These are phyloP conservation scores for Claviceps citrina DNA, from an alignment of 2,329 filamentous ascomycete genomes.

Conservation along the genomic window DNA sequence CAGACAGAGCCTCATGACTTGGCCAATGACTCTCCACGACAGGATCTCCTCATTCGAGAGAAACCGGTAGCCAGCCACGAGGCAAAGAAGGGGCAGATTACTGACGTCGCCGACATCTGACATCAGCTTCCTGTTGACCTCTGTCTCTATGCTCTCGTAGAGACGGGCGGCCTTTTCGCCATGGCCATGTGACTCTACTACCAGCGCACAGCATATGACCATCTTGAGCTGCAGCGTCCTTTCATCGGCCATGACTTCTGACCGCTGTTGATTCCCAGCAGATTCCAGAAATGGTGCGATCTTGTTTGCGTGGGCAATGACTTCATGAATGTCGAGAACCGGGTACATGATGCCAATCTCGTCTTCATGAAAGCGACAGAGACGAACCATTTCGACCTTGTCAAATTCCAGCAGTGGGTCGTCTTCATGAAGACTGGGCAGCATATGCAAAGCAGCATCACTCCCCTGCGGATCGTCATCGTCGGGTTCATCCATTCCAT, in stretches of 20 bases:
- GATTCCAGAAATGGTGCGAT: slow-evolving; percentile 59
- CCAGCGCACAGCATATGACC: slow-evolving; percentile 62
- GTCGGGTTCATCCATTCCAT: slow-evolving; percentile 42
- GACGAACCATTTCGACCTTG: slow-evolving; percentile 62
- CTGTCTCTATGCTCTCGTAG: slow-evolving; percentile 60
- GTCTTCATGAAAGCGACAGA: slow-evolving; percentile 72
- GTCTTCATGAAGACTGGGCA: slow-evolving; percentile 22
- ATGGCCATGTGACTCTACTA: slow-evolving; percentile 64
- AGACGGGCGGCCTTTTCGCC: slow-evolving; percentile 59
- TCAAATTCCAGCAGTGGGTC: slow-evolving; percentile 72
- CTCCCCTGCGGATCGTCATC: slow-evolving; percentile 33
- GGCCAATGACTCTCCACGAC: slow-evolving; percentile 74
- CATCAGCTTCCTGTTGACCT: slow-evolving; percentile 51
- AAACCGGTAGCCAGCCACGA: slow-evolving; percentile 57
- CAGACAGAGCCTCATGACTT: slow-evolving; percentile 64
- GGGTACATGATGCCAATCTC: slow-evolving; percentile 91
- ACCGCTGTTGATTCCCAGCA: slow-evolving; percentile 19
- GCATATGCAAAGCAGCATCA: slow-evolving; percentile 9
- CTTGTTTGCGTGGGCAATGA: slow-evolving; percentile 54
- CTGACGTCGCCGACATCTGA: slow-evolving; percentile 32
- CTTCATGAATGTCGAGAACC: slow-evolving; percentile 55
- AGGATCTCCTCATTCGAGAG: slow-evolving; percentile 73
- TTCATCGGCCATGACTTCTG: slow-evolving; percentile 29
- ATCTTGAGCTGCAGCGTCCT: slow-evolving; percentile 63
- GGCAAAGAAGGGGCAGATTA: slow-evolving; percentile 34